Conservation (phyloP, 169 alveolate species). For the Perkinsus chesapeaki region DNA sequence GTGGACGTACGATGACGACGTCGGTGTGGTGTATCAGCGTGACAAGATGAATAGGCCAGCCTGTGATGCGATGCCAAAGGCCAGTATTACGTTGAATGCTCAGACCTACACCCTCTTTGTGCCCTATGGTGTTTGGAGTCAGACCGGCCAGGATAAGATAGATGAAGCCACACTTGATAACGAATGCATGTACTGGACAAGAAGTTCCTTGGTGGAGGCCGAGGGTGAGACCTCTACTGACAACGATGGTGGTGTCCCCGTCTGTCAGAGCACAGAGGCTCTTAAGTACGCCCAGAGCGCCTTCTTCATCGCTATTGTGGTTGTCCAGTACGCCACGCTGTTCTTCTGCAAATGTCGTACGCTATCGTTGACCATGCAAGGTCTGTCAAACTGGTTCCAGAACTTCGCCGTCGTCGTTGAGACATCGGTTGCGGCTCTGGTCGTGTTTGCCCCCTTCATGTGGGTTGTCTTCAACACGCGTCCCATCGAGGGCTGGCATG, state of each 20-base stretch:
- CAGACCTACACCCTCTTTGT: neutral
- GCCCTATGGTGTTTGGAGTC: neutral
- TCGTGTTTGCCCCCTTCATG: neutral
- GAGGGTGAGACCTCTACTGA: neutral
- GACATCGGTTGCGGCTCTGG: neutral
- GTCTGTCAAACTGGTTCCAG: constrained; percentile 29
- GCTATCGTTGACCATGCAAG: constrained; percentile 39
- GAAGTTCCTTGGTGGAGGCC: neutral
- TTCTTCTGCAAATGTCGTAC: constrained; percentile 54
- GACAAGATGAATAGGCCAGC: neutral
- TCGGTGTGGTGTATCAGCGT: neutral
- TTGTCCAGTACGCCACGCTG: constrained; percentile 52
- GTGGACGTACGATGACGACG: neutral
- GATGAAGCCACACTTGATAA: neutral
- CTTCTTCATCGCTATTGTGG: constrained; percentile 52
- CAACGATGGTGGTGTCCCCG: constrained; percentile 5
- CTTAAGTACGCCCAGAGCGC: constrained; percentile 63
- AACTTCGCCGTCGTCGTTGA: constrained; percentile 19
- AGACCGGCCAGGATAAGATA: neutral
- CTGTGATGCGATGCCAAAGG: neutral
- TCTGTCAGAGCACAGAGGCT: constrained; percentile 71
- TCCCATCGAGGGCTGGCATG: neutral
- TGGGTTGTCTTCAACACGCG: neutral
- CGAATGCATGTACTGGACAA: neutral
- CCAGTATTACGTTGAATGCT: neutral